These are phyloP conservation scores for Clohesyomyces aquaticus DNA, from an alignment of 495 filamentous ascomycete genomes.

Conservation along the genomic window DNA sequence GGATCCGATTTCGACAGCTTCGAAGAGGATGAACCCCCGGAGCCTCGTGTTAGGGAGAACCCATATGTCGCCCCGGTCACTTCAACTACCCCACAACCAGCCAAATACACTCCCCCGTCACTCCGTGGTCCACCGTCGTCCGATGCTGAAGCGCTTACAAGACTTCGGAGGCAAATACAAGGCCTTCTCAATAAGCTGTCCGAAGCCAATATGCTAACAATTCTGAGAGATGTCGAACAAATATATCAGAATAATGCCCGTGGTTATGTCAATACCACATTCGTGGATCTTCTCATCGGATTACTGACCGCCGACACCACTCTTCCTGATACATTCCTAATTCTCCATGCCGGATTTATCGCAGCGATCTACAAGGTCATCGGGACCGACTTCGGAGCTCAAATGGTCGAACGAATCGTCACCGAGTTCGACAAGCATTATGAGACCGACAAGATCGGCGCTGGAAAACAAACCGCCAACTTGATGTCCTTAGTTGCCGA, in stretches of 20 bases:
- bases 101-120: conserved; percentile 88
- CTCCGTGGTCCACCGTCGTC: conserved; percentile 65
- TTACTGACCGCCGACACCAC: conserved; percentile 75
- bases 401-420: conserved; percentile 76
- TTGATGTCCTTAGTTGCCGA: conserved; percentile 81
- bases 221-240: conserved; percentile 77
- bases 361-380: conserved; percentile 83
- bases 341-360: conserved; percentile 88
- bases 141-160: conserved; percentile 67
- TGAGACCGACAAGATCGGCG: conserved; percentile 46
- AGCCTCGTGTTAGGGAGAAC: conserved; percentile 60
- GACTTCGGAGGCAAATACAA: conserved; percentile 77
- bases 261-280: conserved; percentile 77
- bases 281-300: conserved; percentile 73
- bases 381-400: conserved; percentile 84
- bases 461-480: conserved; percentile 73
- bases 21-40: conserved; percentile 33
- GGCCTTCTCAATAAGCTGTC: conserved; percentile 92
- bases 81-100: conserved; percentile 38
- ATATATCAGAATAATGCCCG: conserved; percentile 81
- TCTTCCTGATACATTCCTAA: conserved; percentile 83
- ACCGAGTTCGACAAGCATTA: conserved; percentile 67
- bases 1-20: conserved; percentile 47
- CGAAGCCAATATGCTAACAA: conserved; percentile 81
- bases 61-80: conserved; percentile 63